Base-by-base conservation (phyloP, 495 filamentous ascomycete species). In the Penicillium psychrofluorescens region DNA sequence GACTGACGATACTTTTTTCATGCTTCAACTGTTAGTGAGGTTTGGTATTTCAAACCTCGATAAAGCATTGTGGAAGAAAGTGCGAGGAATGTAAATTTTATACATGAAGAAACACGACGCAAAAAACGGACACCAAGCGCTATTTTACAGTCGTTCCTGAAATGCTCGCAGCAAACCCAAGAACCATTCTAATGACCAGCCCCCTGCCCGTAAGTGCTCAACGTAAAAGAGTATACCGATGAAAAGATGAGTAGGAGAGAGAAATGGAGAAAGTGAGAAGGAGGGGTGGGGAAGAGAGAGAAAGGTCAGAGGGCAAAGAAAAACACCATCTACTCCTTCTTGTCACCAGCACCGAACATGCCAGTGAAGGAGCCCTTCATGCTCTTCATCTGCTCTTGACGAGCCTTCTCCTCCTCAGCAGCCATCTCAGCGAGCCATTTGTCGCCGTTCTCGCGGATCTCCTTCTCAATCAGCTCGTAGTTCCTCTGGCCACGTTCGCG, bases 371-470 rank as follows among this genome's bases (percentile, higher is more conserved):
- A 77, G 47, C 69, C 75, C 66, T 81, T 84, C 84, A 86, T 95
- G 54, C 74, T 84, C 68, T 87, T 85, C 86, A 95, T 92, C 62
- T 83, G 82, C 68, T 95, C 89, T 50, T 94, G 85, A 51, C 84
- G 81, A 45, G 78, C 72, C 74, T 86, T 90, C 75, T 95, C 89
- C 64, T 87, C 81, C 48, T 85, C 77, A 33, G 80, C 80, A 34
- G 82, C 84, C 74, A 95, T 90, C 65, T 96, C 90, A 71, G 84
- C 86, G 54, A 97, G 71, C 88, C 90, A 94, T 66, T 89, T 87
- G 70, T 88, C 86, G 33, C 87, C 92, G 60, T 97, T 91, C 64
- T 90, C 84, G 35, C 82, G 75, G 58, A 98, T 92, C 68, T 95
- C 81, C 56, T 77, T 79, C 66, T 97, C 92, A 47, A 95, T 77